Conservation (phyloP, 345 rosid genomes). For the Hibiscus mutabilis region DNA sequence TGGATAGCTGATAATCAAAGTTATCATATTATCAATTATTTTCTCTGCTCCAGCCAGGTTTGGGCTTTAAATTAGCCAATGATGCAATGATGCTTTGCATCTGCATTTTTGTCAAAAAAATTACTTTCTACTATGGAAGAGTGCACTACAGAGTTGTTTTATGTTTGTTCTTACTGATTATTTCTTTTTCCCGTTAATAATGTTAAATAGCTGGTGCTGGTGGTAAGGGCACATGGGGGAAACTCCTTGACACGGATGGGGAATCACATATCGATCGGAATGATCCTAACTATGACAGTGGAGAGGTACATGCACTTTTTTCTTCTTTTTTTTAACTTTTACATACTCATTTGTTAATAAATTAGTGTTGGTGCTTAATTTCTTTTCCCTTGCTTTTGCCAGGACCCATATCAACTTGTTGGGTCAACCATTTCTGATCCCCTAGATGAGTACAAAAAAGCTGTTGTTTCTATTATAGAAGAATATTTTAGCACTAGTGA, state of each 20-base stretch:
- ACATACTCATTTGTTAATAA: neutral
- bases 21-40: neutral
- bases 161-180: neutral
- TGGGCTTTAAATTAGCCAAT: neutral
- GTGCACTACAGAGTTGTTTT: neutral
- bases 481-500: slow-evolving; percentile 91
- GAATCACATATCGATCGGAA: slow-evolving; percentile 67
- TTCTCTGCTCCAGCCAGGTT: neutral
- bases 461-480: slow-evolving; percentile 74
- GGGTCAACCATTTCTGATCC: slow-evolving; percentile 85
- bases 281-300: slow-evolving; percentile 98
- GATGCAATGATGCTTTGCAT: neutral
- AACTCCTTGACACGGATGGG: slow-evolving; percentile 77
- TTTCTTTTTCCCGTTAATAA: slow-evolving; percentile 4
- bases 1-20: neutral
- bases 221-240: slow-evolving; percentile 98
- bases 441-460: slow-evolving; percentile 84
- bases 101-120: neutral
- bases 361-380: neutral
- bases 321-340: too few relatives aligned
- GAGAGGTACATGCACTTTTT: slow-evolving; percentile 57
- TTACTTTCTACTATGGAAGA: neutral
- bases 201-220: slow-evolving; percentile 77
- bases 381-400: slow-evolving; percentile 13
- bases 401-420: slow-evolving; percentile 88